These are phyloP conservation scores for Phytopythium oedochilum DNA, from an alignment of 352 stramenopile species.

Conservation along the genomic window DNA sequence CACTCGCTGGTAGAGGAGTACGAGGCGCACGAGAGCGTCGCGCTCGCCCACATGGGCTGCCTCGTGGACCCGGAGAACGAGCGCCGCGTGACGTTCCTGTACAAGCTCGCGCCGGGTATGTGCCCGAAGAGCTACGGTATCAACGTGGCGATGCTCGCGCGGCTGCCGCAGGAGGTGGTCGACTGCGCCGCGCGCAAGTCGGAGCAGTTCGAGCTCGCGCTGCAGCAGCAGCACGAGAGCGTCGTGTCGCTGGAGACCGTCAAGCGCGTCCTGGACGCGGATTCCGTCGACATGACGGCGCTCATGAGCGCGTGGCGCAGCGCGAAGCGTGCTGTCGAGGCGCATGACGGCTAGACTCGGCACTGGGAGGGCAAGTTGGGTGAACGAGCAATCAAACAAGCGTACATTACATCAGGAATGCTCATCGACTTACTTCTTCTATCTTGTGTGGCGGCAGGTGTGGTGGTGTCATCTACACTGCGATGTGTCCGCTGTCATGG, in stretches of 20 bases:
- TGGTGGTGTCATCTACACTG: too few species aligned
- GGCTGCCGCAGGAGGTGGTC: conserved; percentile 95
- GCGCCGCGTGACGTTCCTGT: conserved; percentile 98
- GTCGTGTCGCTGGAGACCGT: conserved; percentile 6
- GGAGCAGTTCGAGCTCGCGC: conserved; percentile 83
- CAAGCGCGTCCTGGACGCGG: background rate
- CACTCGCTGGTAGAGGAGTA: conserved; percentile 93
- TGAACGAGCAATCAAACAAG: background rate
- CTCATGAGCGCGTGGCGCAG: conserved; percentile 7
- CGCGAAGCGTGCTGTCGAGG: background rate
- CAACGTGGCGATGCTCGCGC: conserved; percentile 98
- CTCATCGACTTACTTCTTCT: too few species aligned
- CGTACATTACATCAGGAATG: background rate
- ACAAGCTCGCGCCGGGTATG: conserved; percentile 95
- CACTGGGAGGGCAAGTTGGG: background rate
- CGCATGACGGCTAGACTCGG: background rate
- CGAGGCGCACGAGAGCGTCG: conserved; percentile 46
- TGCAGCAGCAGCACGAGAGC: conserved; percentile 21
- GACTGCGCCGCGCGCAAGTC: conserved; percentile 88
- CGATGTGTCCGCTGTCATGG: background rate
- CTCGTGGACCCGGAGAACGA: conserved; percentile 78
- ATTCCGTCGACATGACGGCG: conserved; percentile 9
- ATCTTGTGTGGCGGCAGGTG: too few species aligned
- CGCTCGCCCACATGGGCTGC: conserved; percentile 80
- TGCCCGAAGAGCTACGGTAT: conserved; percentile 99